Evolutionary conservation across 345 rosid genomes (phyloP).

Genomic region (Eucalyptus curtisii): DNA sequence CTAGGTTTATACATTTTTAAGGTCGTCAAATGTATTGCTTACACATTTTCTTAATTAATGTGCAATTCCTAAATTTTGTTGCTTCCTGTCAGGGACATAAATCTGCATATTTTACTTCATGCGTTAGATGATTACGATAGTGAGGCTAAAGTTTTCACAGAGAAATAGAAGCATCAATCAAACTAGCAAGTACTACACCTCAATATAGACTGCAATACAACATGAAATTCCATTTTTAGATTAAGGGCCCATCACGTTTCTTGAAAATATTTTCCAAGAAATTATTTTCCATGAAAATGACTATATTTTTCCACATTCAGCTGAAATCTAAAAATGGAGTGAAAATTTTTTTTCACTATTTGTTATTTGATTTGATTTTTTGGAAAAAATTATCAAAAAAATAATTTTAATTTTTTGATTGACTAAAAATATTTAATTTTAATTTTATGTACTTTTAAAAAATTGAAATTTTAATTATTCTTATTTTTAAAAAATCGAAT

Average conservation of each 20-base stretch:
- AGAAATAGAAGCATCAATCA: background rate
- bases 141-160: background rate
- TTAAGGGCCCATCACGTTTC: background rate
- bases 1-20: background rate
- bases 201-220: background rate
- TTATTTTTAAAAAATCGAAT: no score
- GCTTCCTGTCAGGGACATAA: background rate
- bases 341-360: no score
- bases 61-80: background rate
- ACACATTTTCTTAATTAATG: background rate
- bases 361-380: no score
- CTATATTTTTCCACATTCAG: no score
- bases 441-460: no score
- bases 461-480: no score
- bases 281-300: no score
- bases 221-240: background rate
- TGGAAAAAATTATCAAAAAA: no score
- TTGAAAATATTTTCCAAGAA: no score
- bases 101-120: background rate
- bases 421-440: no score
- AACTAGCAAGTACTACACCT: background rate
- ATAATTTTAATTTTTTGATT: no score
- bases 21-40: background rate
- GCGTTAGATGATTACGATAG: background rate
- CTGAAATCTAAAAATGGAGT: no score